Evolutionary conservation across 1,284 basidiomycete genomes (phyloP), one percentile per base, ranked within the genome.

Genomic region (Trichosporon coremiiforme): DNA sequence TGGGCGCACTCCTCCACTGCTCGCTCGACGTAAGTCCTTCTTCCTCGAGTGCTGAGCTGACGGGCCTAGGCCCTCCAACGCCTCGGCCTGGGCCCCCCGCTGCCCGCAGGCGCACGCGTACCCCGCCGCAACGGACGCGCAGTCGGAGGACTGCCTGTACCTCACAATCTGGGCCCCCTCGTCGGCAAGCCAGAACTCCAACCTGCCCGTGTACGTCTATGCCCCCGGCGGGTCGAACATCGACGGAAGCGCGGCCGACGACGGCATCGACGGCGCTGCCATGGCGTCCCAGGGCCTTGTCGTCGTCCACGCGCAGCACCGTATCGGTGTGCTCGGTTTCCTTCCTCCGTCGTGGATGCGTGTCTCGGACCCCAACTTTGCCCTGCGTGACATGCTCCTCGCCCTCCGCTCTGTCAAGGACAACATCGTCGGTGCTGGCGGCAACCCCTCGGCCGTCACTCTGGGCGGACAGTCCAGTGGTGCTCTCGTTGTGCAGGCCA

Each of bases 381-480:
- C 57, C 29, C 31, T 60, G 31, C 57, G 57, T 31, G 57, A 60
- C 57, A n/a, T 60, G 29, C 57, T 60, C 31, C 57, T 60, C 29
- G 57, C 57, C 57, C 57, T 60, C 29, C 57, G 57, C 15, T 5
- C 1, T 84, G 86, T 55, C 89, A 86, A 17, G 94, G 93, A 78
- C 86, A 92, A 2, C 91, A 87, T 20, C 84, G 91, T 22, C 85
- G 86, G 82, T 89, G 57, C 95, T 74, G 92, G 92, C 8, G 94
- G 92, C 10, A 81, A 86, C 69, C 62, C 76, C n/a, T 85, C 86
- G 4, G 87, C 87, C 74, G 87, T 96, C 74, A 94, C 92, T 0
- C 76, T 97, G 22, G 92, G 92, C 29, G 95, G 94, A 5, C 94
- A 97, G 82, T 94, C 91, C 77, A 89, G 89, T 38, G 95, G 95